Conservation (phyloP, 2,329 filamentous ascomycete species). For the Colletotrichum chlorophyti region DNA sequence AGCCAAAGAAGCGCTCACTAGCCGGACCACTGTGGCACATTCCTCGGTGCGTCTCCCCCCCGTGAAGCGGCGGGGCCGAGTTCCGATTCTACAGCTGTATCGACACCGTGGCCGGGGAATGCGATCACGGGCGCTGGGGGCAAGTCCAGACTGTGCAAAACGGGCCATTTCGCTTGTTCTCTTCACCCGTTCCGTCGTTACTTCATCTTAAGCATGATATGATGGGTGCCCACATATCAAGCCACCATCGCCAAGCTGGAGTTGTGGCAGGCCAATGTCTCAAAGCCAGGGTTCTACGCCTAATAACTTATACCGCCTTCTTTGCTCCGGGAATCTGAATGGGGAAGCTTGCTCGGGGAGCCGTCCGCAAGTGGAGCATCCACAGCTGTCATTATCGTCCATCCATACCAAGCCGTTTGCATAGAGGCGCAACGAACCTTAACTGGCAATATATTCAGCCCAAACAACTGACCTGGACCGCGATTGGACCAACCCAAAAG, state of each 20-base stretch:
- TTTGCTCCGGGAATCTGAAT: too few relatives aligned
- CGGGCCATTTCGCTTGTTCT: background rate
- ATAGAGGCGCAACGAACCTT: background rate
- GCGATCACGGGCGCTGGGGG: background rate
- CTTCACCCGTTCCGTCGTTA: slow-evolving; percentile 7
- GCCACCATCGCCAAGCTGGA: slow-evolving; percentile 1
- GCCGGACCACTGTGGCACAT: slow-evolving; percentile 32
- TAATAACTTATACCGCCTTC: background rate
- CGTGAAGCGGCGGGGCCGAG: too few relatives aligned
- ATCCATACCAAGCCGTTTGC: slow-evolving; percentile 11
- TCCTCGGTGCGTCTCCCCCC: too few relatives aligned
- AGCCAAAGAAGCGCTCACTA: slow-evolving; percentile 28
- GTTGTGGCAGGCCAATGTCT: slow-evolving; percentile 1
- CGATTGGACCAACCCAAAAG: background rate
- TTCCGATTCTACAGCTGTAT: too few relatives aligned
- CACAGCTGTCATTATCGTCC: background rate
- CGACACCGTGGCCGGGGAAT: background rate
- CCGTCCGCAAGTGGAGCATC: background rate
- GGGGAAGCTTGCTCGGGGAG: background rate
- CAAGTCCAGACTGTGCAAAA: background rate
- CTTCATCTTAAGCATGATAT: background rate
- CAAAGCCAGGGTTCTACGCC: background rate
- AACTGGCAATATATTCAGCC: background rate
- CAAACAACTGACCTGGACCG: background rate
- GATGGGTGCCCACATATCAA: background rate